These are phyloP conservation scores for Fusarium coffeatum DNA, from an alignment of 2,329 filamentous ascomycete species.

Conservation along the genomic window DNA sequence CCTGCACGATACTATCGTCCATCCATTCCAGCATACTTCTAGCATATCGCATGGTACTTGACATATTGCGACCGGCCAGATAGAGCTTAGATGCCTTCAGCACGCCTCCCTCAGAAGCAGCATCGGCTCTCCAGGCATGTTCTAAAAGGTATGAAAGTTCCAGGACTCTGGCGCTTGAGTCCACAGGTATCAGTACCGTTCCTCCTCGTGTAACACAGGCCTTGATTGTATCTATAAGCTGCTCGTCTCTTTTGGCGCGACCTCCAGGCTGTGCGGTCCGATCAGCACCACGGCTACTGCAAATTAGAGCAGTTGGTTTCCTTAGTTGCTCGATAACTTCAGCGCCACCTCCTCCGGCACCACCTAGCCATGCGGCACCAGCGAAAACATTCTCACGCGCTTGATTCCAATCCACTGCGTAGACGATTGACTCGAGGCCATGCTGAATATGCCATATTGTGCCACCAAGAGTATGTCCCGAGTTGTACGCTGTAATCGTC, in stretches of 20 bases:
- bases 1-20: constrained; percentile 93
- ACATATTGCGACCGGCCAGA: constrained; percentile 85
- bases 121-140: constrained; percentile 84
- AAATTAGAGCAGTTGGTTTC: constrained; percentile 93
- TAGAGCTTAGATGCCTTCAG: constrained; percentile 74
- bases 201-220: constrained; percentile 83
- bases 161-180: constrained; percentile 93
- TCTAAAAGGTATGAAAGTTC: constrained; percentile 94
- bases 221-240: constrained; percentile 84
- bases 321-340: constrained; percentile 94
- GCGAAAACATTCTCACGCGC: constrained; percentile 95
- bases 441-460: constrained; percentile 99
- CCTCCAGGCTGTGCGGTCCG: constrained; percentile 76
- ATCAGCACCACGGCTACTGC: constrained; percentile 85
- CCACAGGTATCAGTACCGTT: constrained; percentile 91
- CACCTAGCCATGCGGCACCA: constrained; percentile 92
- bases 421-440: constrained; percentile 95
- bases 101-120: constrained; percentile 61
- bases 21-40: constrained; percentile 99
- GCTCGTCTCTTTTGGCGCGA: constrained; percentile 84
- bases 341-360: constrained; percentile 80
- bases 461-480: constrained; percentile 93
- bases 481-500: constrained; percentile 96
- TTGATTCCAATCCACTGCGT: constrained; percentile 98
- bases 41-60: constrained; percentile 89